Base-by-base conservation (phyloP, 2,329 filamentous ascomycete genomes). In the Ceratocystis albifundus region DNA sequence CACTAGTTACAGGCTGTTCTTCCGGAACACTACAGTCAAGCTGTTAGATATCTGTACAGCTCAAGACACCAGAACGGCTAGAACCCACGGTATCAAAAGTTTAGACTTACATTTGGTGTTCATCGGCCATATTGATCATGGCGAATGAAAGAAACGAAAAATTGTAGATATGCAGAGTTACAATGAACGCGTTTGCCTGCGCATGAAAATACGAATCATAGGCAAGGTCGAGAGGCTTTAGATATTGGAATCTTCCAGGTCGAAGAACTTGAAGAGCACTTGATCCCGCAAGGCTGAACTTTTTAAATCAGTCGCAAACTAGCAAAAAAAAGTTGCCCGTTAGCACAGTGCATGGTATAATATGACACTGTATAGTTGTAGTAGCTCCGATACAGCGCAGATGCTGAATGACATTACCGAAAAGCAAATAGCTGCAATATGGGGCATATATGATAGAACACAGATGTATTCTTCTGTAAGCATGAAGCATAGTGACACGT, bases 281-380 rank as follows among this genome's bases (percentile, higher is more conserved):
- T 10, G 48, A 53, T 25, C 48, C 36, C 10, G 22, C 48, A 22
- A 53, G 48, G 48, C 48, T 53, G 48, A 53, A 53, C 8, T 25
- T 53, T 15, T 53, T 41, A 41, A 25, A 53, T 28, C 20, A 53
- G 22, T 53, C 48, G 48, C 48, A 53, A 53, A 53, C 20, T 3
- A 50, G 48, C 36, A 41, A 53, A 53, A 53, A 25, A 53, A 53
- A 15, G 1, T 5, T 53, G 48, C 48, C 15, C 28, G 22, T 1
- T 3, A 1, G 22, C 15, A 53, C 48, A 8, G 48, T 53, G 48
- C 12, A 25, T 15, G 3, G 10, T 0, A 10, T 0, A 10, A 0
- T 2, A 12, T 0, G 32, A 36, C 12, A 28, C 22, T 28, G 22
- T 25, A 2, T 4, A 1, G 0, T 2, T 1, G 28, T 2, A 15